phyloP scores from a whole-genome alignment of 169 alveolate genomes.

The Cryptosporidium muris region DNA sequence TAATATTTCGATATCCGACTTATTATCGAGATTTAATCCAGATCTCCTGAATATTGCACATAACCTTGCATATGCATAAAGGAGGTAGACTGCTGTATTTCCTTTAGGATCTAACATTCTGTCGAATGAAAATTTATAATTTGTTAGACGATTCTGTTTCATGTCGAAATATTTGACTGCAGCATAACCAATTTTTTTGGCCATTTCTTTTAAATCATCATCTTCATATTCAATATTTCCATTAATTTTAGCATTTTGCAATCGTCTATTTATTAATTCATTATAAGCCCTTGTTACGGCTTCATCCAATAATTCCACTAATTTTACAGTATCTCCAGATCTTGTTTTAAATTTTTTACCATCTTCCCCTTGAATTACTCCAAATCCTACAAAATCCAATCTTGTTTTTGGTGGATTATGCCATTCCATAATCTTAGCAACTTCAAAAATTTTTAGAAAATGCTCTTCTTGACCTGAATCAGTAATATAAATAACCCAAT shows the following conservation, averaged over 20 bases:
- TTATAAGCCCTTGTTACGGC: slow-evolving; percentile 93
- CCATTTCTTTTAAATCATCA: slow-evolving; percentile 81
- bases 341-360: slow-evolving; percentile 97
- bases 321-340: slow-evolving; percentile 92
- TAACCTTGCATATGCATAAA: slow-evolving; percentile 95
- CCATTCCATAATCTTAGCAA: slow-evolving; percentile 92
- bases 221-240: slow-evolving; percentile 34
- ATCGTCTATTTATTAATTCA: slow-evolving; percentile 79
- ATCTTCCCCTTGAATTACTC: slow-evolving; percentile 92
- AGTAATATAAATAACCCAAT: slow-evolving; percentile 94
- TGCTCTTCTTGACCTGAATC: slow-evolving; percentile 95
- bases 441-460: slow-evolving; percentile 92
- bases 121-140: slow-evolving; percentile 95
- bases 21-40: slow-evolving; percentile 72
- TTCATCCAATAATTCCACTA: slow-evolving; percentile 93
- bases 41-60: slow-evolving; percentile 92
- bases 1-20: slow-evolving; percentile 66
- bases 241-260: slow-evolving; percentile 1
- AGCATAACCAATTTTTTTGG: slow-evolving; percentile 94
- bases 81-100: slow-evolving; percentile 87
- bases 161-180: slow-evolving; percentile 98
- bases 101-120: slow-evolving; percentile 98
- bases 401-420: slow-evolving; percentile 82
- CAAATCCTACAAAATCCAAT: slow-evolving; percentile 96
- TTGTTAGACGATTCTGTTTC: slow-evolving; percentile 92